Base-by-base conservation (phyloP, 257 asterid species). In the Haberlea rhodopensis region DNA sequence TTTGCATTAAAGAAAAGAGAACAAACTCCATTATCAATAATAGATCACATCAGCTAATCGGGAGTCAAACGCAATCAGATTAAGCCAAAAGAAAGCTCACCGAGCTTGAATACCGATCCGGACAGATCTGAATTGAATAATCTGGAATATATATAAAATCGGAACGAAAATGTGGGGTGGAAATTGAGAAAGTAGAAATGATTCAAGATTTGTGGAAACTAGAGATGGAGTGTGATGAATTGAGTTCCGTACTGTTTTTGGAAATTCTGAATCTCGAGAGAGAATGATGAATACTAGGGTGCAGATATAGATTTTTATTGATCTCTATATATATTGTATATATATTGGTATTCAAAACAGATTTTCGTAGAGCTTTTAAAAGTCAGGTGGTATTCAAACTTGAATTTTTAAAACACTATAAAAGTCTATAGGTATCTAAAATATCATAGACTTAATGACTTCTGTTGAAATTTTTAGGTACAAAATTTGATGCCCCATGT, bases 121-220 rank as follows among this genome's bases (percentile, higher is more conserved):
- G 11, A 48, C 54, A 53, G 77, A 72, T 72, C 77, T 60, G 69
- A 66, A 66, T 21, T 10, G 32, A 60, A 28, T 52, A 40, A 18
- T 46, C 71, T 13, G 63, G 54, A 53, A 53, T 5, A 15, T 53
- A 18, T 19, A 65, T 6, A 22, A 55, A 60, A 20, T 37, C 16
- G 20, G 53, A 8, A 8, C 26, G 56, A 37, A 60, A 52, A 27
- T 8, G 51, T 5, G 5, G 32, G 1, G 32, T 28, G 32, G 32
- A 52, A 37, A 27, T 22, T 5, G 57, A 54, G 23, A 54, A 71
- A 53, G 25, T 18, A 22, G 20, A 59, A 28, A 25, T 19, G 65
- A 32, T 48, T 64, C 70, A 45, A 54, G 53, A 55, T 69, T 53
- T 37, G 67, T 24, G 32, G 9, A 27, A 52, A 21, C 25, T 48